Evolutionary conservation across 2,329 filamentous ascomycete species (phyloP).

Genomic region (Teratosphaeriaceae sp.): DNA sequence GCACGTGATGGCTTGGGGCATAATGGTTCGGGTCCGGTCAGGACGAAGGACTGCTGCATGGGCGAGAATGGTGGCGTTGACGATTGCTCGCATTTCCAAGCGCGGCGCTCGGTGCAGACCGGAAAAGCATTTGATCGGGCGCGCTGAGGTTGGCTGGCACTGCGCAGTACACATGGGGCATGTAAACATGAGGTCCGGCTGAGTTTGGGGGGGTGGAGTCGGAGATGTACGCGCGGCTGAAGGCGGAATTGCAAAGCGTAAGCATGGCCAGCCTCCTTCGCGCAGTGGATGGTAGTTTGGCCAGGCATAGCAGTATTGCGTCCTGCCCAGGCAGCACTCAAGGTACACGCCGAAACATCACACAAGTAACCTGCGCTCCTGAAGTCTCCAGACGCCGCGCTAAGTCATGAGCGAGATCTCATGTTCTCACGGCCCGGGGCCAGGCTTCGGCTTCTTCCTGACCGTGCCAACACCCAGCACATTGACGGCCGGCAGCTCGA

Average conservation of each 20-base stretch:
- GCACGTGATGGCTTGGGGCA: constrained; percentile 8
- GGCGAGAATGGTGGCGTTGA: not conserved
- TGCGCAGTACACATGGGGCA: too few relatives aligned
- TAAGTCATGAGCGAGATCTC: not conserved
- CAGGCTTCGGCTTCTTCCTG: constrained; percentile 51
- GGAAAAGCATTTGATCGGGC: not conserved
- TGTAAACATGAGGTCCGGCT: too few relatives aligned
- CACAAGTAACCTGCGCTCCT: not conserved
- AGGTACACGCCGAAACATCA: not conserved
- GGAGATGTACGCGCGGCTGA: too few relatives aligned
- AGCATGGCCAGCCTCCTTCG: too few relatives aligned
- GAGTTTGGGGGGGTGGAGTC: too few relatives aligned
- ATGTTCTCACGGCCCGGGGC: not conserved
- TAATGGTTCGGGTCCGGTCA: not conserved
- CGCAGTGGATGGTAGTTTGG: too few relatives aligned
- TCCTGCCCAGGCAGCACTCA: too few relatives aligned
- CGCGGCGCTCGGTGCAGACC: not conserved
- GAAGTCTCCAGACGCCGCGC: not conserved
- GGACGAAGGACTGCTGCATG: not conserved
- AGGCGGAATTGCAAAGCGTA: too few relatives aligned
- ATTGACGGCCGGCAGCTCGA: constrained; percentile 33
- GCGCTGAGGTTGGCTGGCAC: too few relatives aligned
- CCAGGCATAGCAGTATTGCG: too few relatives aligned
- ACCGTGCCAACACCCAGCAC: constrained; percentile 46
- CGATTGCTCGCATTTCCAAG: not conserved